These are phyloP conservation scores for Zygosaccharomyces pseudobailii DNA, from an alignment of 1,139 yeast genomes.

Conservation along the genomic window DNA sequence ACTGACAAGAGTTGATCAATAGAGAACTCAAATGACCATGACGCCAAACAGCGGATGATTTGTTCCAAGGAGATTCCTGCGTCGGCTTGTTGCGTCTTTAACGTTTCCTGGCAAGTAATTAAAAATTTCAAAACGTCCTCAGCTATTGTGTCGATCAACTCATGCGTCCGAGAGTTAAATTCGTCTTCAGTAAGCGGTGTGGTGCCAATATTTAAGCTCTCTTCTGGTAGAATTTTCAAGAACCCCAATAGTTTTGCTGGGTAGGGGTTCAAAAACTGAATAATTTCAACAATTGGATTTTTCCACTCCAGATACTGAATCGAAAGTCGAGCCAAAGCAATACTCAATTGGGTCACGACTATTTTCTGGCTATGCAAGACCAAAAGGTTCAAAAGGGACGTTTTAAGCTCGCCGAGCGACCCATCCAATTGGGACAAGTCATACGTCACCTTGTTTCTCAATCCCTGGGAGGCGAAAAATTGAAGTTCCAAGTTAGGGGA, in stretches of 20 bases:
- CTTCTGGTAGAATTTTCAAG: slow-evolving; percentile 86
- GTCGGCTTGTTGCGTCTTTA: slow-evolving; percentile 33
- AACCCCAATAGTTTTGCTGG: slow-evolving; percentile 60
- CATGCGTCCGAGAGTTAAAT: slow-evolving; percentile 57
- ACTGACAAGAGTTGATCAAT: slow-evolving; percentile 60
- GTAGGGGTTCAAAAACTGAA: slow-evolving; percentile 38
- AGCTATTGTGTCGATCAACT: slow-evolving; percentile 62
- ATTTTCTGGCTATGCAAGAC: slow-evolving; percentile 44
- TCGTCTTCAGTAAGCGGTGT: slow-evolving; percentile 81
- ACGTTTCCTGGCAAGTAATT: slow-evolving; percentile 41
- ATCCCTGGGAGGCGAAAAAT: slow-evolving; percentile 86
- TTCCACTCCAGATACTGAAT: slow-evolving; percentile 74
- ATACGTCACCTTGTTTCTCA: slow-evolving; percentile 77
- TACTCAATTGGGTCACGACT: slow-evolving; percentile 72
- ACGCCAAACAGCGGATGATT: slow-evolving; percentile 70
- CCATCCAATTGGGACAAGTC: slow-evolving; percentile 77
- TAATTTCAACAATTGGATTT: slow-evolving; percentile 63
- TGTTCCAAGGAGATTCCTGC: slow-evolving; percentile 26
- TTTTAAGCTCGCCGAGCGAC: slow-evolving; percentile 54
- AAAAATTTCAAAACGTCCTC: slow-evolving; percentile 62
- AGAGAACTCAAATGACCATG: slow-evolving; percentile 88
- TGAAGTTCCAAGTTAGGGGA: slow-evolving; percentile 46
- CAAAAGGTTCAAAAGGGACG: slow-evolving; percentile 24
- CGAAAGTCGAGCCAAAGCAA: slow-evolving; percentile 76
- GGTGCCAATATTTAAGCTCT: slow-evolving; percentile 69